Percentiles rank a stretch among this genome's conserved stretches.
Conservation (phyloP, 169 alveolate species). For the Eimeria praecox region DNA sequence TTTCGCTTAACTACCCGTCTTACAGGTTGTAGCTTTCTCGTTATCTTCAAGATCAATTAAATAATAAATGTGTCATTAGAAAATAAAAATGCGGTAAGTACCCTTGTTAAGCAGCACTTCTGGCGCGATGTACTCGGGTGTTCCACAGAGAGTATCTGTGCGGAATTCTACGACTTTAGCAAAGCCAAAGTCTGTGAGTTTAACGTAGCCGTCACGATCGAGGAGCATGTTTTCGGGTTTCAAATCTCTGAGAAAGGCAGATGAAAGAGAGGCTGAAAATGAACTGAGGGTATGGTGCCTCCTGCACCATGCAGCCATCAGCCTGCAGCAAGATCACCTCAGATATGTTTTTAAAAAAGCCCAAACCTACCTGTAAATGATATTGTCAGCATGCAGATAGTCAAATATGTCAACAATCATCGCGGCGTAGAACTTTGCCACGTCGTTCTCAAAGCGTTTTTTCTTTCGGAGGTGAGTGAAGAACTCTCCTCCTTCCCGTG, state of each 20-base stretch:
- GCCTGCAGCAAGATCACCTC: not conserved
- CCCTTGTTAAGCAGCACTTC: conserved; percentile 97
- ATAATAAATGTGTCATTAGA: not conserved
- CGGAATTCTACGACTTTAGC: conserved; percentile 98
- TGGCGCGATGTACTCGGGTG: conserved; percentile 99
- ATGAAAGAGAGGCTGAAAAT: not conserved
- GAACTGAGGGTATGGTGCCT: not conserved
- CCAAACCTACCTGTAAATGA: conserved; percentile 90
- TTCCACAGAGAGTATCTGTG: conserved; percentile 99
- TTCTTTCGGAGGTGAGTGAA: conserved; percentile 92
- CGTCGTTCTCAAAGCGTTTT: conserved; percentile 89
- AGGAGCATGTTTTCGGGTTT: conserved; percentile 98
- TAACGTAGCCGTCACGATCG: conserved; percentile 98
- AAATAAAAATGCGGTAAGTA: not conserved
- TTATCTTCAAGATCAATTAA: too few relatives aligned
- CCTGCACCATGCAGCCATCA: not conserved
- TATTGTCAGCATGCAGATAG: conserved; percentile 96
- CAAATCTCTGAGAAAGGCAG: conserved; percentile 91
- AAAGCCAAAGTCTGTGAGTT: conserved; percentile 99
- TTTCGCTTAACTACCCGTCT: not conserved
- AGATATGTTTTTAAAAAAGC: not conserved
- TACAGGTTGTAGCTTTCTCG: not conserved
- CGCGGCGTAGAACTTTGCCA: conserved; percentile 93
- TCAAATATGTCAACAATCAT: conserved; percentile 96
- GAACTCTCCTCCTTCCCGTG: conserved; percentile 92